Evolutionary conservation across 306 rosid species (phyloP), one percentile per base, ranked within the genome.

Genomic region (Rosa lucieae): DNA sequence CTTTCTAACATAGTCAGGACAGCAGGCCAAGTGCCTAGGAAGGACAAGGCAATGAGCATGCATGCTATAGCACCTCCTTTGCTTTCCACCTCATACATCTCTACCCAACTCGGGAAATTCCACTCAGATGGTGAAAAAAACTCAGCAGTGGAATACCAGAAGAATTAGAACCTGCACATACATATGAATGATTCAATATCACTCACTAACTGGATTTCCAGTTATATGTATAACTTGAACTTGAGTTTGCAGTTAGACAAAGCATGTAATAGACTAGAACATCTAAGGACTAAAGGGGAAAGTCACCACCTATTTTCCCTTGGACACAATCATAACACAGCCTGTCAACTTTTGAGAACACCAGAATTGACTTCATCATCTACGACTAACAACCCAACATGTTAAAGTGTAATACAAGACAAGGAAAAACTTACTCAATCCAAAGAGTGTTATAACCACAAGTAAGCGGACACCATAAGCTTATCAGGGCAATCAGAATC

Each of bases 1-100:
- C 99, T 89, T 62, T 95, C 97, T 4, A 91, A 61, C 46, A 95
- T 81, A 58, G 97, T 88, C 92, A 95, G 47, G 3, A 95, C 23
- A 58, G 97, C 99, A 32, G 95, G 97, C 97, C 97, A 92, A 78
- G 97, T 94, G 39, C 99, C 97, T 65, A 94, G 68, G 85, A 94
- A 92, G 44, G 79, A 32, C 18, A 92, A 87, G 65, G 97, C 83
- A 55, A 92, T 73, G 1, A 92, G 79, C 97, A 94, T 94, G 85
- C 99, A 94, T 26, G 65, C 88, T 86, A 94, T 89, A 79, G 99
- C 97, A 1, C 97, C 95, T 55, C 83, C 97, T 71, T 92, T 91
- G 86, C 97, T 92, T 87, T 92, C 96, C 42, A 94, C 89, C 81
- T 84, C 0, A 87, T 94, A 94, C 99, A 94, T 90, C 78, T 86